phyloP scores from a whole-genome alignment of 1,284 basidiomycete species.

The Ganoderma lucidum region DNA sequence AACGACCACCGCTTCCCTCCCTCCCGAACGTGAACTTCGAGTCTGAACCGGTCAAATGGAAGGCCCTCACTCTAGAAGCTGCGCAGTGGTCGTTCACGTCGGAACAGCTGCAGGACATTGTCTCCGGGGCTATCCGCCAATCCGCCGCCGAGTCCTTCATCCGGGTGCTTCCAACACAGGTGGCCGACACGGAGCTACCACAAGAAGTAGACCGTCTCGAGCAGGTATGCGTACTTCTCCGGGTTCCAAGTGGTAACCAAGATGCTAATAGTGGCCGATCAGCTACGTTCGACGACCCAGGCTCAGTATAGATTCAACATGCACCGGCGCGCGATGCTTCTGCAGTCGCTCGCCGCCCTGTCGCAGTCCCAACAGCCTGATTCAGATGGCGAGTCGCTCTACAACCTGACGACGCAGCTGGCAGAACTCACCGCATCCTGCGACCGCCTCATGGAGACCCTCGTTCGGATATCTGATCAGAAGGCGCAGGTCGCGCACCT shows the following conservation, averaged over 20 bases:
- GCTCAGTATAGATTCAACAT: constrained; percentile 74
- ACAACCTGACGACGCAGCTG: constrained; percentile 60
- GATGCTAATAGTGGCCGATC: background rate
- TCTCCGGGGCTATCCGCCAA: constrained; percentile 74
- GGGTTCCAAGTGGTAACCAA: background rate
- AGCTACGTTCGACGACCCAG: constrained; percentile 52
- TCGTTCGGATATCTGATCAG: constrained; percentile 67
- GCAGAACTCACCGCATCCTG: constrained; percentile 65
- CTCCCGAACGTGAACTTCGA: constrained; percentile 64
- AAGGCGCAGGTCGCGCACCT: constrained; percentile 66
- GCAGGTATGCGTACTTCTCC: constrained; percentile 42
- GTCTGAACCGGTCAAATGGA: constrained; percentile 63
- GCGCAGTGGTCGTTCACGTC: constrained; percentile 81
- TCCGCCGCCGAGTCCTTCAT: constrained; percentile 78
- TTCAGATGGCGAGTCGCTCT: constrained; percentile 38
- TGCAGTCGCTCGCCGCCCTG: constrained; percentile 63
- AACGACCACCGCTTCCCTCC: constrained; percentile 47
- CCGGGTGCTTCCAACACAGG: constrained; percentile 68
- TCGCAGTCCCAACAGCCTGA: constrained; percentile 36
- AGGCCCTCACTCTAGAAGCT: constrained; percentile 72
- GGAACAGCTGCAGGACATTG: constrained; percentile 73
- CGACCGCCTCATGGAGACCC: constrained; percentile 63
- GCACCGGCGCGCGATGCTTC: constrained; percentile 72
- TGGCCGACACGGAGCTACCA: constrained; percentile 64
- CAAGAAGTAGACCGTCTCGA: constrained; percentile 67